Conservation (phyloP, 1,284 basidiomycete species). For the Heliocybe sulcata region DNA sequence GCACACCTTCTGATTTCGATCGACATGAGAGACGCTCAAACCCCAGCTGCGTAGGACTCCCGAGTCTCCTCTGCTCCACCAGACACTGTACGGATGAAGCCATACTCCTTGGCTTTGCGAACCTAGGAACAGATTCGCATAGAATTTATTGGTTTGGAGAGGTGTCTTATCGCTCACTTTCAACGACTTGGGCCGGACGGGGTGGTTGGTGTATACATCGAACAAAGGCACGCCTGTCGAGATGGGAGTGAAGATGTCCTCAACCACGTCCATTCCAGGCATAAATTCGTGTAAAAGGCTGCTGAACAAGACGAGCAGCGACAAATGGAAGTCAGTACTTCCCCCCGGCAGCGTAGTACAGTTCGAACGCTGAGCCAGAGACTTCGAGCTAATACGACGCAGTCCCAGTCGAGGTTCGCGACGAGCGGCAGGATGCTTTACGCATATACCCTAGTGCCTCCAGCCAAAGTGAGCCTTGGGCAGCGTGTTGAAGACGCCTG, state of each 20-base stretch:
- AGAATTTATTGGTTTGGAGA: background rate
- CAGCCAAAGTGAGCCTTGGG: too few species aligned
- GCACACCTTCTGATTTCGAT: background rate
- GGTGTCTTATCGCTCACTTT: background rate
- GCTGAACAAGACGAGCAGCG: background rate
- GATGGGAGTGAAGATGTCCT: background rate
- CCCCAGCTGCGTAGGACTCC: background rate
- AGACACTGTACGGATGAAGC: background rate
- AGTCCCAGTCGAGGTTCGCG: too few species aligned
- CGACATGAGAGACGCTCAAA: background rate
- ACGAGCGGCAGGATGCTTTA: too few species aligned
- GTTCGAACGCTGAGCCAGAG: too few species aligned
- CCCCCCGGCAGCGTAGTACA: too few species aligned
- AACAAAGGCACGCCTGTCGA: background rate
- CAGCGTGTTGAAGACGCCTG: too few species aligned
- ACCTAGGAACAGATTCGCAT: constrained; percentile 1
- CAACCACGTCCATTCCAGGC: background rate
- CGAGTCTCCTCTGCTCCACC: constrained; percentile 1
- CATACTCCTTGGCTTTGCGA: background rate
- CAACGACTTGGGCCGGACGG: background rate
- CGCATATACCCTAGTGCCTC: too few species aligned
- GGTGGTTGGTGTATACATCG: constrained; percentile 1
- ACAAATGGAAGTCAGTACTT: background rate
- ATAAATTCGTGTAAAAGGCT: background rate
- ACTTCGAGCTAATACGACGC: too few species aligned